Base-by-base conservation (phyloP, 2,329 filamentous ascomycete species). In the Akanthomyces uredinophilus region DNA sequence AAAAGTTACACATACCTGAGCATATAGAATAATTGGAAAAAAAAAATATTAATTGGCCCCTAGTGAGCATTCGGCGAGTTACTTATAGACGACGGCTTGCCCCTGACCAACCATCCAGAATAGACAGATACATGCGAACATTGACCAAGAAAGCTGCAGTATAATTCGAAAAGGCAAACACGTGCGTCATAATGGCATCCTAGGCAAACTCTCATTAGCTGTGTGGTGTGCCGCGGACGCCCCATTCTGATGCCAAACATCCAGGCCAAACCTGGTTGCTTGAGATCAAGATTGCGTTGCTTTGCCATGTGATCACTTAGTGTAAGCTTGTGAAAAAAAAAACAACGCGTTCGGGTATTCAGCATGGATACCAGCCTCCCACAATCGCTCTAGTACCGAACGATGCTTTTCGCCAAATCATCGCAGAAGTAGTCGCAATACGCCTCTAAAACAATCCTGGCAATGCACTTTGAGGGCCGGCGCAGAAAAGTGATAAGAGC, bases 21-120 rank as follows among this genome's bases (percentile, higher is more conserved):
- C 44, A 61, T 44, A 61, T 61, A 61, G 41, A 50, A 50, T 61
- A 27, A 46, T 55, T 46, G 6, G 37, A 5, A 35, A 50, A 50
- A 22, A 4, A n/a, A 13, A 60, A n/a, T 32, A 29, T 55, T 35
- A 61, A 20, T 35, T 32, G 13, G 27, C 16, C 29, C 22, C 14
- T 39, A 20, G 20, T 39, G 49, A 53, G 49, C 10, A 27, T 39
- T 54, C 29, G 49, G 20, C 49, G 54, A 53, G 29, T 13, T 14
- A 2, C n/a, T 47, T n/a, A n/a, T 20, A 27, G 44, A n/a, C 18
- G 37, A 27, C 14, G 24, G n/a, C 24, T 41, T n/a, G 13, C 11
- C 11, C 5, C 37, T 20, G 16, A 27, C 54, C 18, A 4, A 39
- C 24, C 32, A 18, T 22, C 18, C 18, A 22, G 16, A 46, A 27